Base-by-base conservation (phyloP, 2,329 filamentous ascomycete genomes). In the Chalaropsis ovoidea region DNA sequence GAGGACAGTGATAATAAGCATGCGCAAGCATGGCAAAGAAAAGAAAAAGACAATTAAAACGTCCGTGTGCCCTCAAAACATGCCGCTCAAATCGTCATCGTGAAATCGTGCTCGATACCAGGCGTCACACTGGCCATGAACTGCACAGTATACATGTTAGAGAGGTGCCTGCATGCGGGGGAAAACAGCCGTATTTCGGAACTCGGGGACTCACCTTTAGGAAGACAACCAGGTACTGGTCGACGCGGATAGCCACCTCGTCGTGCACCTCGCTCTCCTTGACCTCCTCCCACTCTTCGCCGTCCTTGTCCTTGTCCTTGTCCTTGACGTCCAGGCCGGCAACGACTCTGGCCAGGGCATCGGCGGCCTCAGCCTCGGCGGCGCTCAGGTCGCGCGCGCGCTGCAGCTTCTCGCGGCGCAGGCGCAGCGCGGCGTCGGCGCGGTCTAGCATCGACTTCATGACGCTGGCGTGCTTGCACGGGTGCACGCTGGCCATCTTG, bases 401-500 rank as follows among this genome's bases (percentile, higher is more conserved):
- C n/a, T 61, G 58, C 31, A 54, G 58, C 80, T 92, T 95, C 71
- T 93, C 88, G 56, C 90, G 82, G 24, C 93, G 86, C 64, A 95
- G 83, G 75, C 96, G 95, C 64, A 97, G 81, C 0, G 93, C 93
- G 24, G 90, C 90, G 73, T 99, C 93, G 60, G 94, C 94, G 43
- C 94, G 90, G 76, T 97, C 94, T 47, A 99, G 86, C 3, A 99
- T 84, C 24, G 90, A 90, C 78, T 97, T 99, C 94, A 99, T 99
- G 71, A 99, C 94, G 35, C 88, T 88, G 10, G 94, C 94, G 74
- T 99, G 94, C 74, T 94, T 95, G 83, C 94, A 99, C 2, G 94
- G 94, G 73, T 99, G 94, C 15, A 99, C 89, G 41, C 88, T 94
- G 42, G 93, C 94, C 84, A 96, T 99, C 80, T 96, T 96, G 74